Conservation (phyloP, 352 stramenopile genomes). For the Phytophthora uliginosa region DNA sequence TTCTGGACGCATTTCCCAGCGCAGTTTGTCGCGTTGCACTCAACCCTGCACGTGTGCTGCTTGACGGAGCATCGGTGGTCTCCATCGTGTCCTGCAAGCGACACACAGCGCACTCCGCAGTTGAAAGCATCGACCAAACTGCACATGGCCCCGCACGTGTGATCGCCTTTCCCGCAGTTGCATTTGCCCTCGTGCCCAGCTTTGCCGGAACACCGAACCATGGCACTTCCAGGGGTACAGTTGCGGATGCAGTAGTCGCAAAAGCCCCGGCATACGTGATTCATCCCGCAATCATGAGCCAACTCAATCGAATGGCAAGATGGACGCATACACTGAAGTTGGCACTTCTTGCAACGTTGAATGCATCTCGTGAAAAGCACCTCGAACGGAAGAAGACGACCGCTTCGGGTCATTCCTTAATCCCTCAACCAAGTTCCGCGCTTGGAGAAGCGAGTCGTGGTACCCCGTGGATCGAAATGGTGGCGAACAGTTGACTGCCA, state of each 20-base stretch:
- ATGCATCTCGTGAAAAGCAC: neutral
- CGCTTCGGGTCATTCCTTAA: slow-evolving; percentile 15
- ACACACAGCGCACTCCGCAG: neutral
- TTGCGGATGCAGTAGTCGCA: neutral
- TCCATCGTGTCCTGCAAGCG: neutral
- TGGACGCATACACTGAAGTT: neutral
- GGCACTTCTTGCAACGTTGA: neutral
- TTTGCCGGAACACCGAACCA: neutral
- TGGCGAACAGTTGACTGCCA: slow-evolving; percentile 64
- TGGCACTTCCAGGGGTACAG: neutral
- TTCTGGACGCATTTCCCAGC: slow-evolving; percentile 16
- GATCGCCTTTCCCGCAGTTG: slow-evolving; percentile 1
- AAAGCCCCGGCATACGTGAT: slow-evolving; percentile 1
- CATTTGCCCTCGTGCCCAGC: neutral
- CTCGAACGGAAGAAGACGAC: neutral
- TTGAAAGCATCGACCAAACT: neutral
- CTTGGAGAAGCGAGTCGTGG: slow-evolving; percentile 52
- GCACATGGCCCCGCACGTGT: neutral
- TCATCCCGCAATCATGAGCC: neutral
- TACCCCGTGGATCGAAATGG: slow-evolving; percentile 47
- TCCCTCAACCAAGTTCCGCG: slow-evolving; percentile 30
- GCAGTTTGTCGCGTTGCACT: neutral
- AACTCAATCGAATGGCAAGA: neutral
- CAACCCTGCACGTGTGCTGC: neutral
- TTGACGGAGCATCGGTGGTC: neutral